Conservation (phyloP, 2,329 filamentous ascomycete species). For the Cephalotrichum gorgonifer region DNA sequence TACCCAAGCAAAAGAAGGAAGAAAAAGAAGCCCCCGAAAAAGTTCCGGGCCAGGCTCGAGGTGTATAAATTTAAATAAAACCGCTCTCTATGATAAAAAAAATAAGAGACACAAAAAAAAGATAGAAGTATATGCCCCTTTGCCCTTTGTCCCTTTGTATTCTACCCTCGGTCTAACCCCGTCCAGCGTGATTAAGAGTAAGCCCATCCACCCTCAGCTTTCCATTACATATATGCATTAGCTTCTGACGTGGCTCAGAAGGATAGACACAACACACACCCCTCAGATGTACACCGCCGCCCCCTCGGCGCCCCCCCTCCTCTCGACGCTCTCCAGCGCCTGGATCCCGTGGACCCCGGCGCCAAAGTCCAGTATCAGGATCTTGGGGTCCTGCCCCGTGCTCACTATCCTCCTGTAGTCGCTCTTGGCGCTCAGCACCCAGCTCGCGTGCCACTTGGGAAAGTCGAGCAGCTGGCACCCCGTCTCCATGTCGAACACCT, state of each 20-base stretch:
- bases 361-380: constrained; percentile 89
- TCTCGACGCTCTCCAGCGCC: constrained; percentile 37
- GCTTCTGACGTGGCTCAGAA: too few species aligned
- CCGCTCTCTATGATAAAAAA: not conserved
- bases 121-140: not conserved
- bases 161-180: too few species aligned
- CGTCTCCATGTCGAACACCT: constrained; percentile 80
- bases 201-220: too few species aligned
- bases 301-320: not conserved
- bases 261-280: too few species aligned
- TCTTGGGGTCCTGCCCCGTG: constrained; percentile 87
- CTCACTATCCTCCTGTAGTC: constrained; percentile 92
- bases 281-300: too few species aligned
- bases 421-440: constrained; percentile 92
- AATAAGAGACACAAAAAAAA: not conserved
- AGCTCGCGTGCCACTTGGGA: constrained; percentile 90
- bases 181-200: too few species aligned
- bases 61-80: not conserved
- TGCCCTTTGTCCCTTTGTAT: too few species aligned
- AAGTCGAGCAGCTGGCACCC: constrained; percentile 74
- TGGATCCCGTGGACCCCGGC: constrained; percentile 45
- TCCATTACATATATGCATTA: too few species aligned
- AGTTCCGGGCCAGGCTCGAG: not conserved
- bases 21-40: too few species aligned
- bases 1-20: not conserved